Evolutionary conservation across 2,329 filamentous ascomycete species (phyloP).

Genomic region (Fusarium sp.): DNA sequence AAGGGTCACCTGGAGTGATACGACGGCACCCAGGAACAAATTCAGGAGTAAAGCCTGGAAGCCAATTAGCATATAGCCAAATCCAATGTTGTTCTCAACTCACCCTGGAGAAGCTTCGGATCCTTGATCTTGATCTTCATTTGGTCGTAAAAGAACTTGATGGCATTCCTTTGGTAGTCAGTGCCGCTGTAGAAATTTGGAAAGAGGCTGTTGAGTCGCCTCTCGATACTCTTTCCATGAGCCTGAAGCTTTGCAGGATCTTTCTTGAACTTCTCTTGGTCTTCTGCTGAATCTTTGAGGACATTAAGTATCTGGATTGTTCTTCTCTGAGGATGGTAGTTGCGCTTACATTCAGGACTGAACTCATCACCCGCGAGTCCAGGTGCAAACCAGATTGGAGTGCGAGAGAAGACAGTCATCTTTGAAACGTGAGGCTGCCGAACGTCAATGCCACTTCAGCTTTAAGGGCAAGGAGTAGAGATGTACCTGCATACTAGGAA

Average conservation of each 20-base stretch:
- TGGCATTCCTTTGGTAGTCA: background rate
- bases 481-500: background rate
- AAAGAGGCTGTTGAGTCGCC: background rate
- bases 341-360: background rate
- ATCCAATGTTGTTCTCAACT: accelerated
- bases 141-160: background rate
- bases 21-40: background rate
- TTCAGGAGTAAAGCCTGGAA: background rate
- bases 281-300: accelerated
- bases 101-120: background rate
- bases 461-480: accelerated
- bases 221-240: background rate
- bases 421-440: background rate
- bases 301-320: too few relatives aligned
- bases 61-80: accelerated
- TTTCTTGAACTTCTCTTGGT: background rate
- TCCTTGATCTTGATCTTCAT: background rate
- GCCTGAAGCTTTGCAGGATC: background rate
- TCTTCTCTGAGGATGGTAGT: too few relatives aligned
- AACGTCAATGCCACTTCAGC: accelerated
- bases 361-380: background rate
- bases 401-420: background rate
- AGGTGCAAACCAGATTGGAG: background rate
- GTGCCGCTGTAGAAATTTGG: background rate
- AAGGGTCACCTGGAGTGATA: background rate